Base-by-base conservation (phyloP, 495 filamentous ascomycete species). In the Penicillium pulvis region DNA sequence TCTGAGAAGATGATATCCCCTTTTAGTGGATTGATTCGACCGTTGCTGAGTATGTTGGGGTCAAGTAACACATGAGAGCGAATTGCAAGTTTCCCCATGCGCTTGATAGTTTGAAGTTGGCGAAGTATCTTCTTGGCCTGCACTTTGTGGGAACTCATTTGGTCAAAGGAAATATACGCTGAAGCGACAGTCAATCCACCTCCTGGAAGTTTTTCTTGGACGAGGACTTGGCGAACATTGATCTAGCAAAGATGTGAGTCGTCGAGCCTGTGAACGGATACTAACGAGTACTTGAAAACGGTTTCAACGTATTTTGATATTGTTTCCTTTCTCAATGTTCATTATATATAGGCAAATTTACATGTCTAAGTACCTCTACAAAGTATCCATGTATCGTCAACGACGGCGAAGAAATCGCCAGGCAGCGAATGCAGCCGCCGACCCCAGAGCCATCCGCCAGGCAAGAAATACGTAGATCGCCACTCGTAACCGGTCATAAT, bases 401-500 rank as follows among this genome's bases (percentile, higher is more conserved):
- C 57, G 63, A 8, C 56, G 62, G 31, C 68, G 74, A 26, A 76
- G 41, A 17, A 67, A 51, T 23, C 60, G 72, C 71, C 74, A 77
- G 4, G 61, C 59, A 44, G 61, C 67, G 49, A 76, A 51, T 9
- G 66, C 68, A 20, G 64, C 71, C 14, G 68, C 60, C 8, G 75
- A 76, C 2, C 72, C 75, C 42, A 75, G 23, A 16, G 61, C 62
- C 31, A 70, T 49, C 47, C 78, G 69, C 75, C 75, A 79, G 3
- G 68, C 75, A 20, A 72, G 51, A 54, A 74, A 77, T 9, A 88
- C 70, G 51, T 73, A 82, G 23, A 91, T 81, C 4, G 87, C 88
- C 49, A 75, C 69, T 42, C 82, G 75, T 35, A 90, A 71, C 57
- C 83, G 78, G 53, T 84, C 79, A 70, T 89, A 90, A 63, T 92